A percentile compares a stretch with the other conserved stretches of the same genome.
Evolutionary conservation across 75 land plant species (phyloP).

Genomic region (Azolla pinnata): DNA sequence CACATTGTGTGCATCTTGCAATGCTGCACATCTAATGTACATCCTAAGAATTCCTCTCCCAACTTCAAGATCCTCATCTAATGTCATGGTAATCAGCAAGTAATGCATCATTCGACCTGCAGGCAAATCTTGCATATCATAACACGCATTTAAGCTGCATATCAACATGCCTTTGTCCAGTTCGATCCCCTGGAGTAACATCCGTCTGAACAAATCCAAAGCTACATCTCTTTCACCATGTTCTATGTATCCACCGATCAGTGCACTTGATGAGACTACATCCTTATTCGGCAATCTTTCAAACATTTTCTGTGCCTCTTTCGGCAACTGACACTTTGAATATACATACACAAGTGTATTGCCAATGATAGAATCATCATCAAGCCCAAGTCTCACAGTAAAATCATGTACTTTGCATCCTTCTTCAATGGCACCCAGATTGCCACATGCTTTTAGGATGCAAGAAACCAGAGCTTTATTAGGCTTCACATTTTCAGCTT

Average conservation of each 20-base stretch:
- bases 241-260: not conserved
- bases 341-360: slow-evolving; percentile 9
- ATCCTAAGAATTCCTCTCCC: slow-evolving; percentile 43
- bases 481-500: not conserved
- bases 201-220: slow-evolving; percentile 32
- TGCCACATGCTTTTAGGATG: slow-evolving; percentile 14
- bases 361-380: not conserved
- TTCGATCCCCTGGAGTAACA: slow-evolving; percentile 21
- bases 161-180: slow-evolving; percentile 4
- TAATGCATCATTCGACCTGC: slow-evolving; percentile 28
- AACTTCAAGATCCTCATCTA: slow-evolving; percentile 40
- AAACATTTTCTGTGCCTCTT: slow-evolving; percentile 9
- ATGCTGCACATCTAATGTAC: slow-evolving; percentile 45
- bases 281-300: not conserved
- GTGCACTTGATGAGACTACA: not conserved
- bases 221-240: not conserved
- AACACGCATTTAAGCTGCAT: slow-evolving; percentile 7
- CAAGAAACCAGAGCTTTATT: slow-evolving; percentile 7
- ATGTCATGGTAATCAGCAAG: slow-evolving; percentile 26
- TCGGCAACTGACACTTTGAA: not conserved
- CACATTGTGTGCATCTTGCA: slow-evolving; percentile 32
- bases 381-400: slow-evolving; percentile 11
- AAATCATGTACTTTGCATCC: slow-evolving; percentile 9
- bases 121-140: not conserved
- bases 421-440: slow-evolving; percentile 4